Percentiles rank a stretch among this genome's conserved stretches.
Evolutionary conservation across 768 basidiomycete species (phyloP).

Genomic region (Boletus reticuloceps): DNA sequence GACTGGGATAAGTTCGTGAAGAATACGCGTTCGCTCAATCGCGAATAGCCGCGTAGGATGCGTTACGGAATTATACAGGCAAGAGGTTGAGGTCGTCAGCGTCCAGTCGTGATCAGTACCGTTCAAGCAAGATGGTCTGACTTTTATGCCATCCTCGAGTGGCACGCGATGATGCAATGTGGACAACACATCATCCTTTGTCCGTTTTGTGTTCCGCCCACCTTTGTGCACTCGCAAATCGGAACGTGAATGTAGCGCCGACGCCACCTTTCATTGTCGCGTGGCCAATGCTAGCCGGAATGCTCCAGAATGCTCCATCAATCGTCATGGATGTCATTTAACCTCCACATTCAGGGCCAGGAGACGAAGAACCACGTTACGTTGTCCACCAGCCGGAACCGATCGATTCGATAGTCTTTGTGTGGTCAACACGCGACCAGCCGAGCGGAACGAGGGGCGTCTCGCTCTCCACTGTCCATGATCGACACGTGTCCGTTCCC

Average conservation of each 20-base stretch:
- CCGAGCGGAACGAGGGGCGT: too few relatives aligned
- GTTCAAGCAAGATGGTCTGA: neutral
- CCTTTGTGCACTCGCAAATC: slow-evolving; percentile 15
- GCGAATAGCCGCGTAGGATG: neutral
- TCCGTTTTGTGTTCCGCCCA: neutral
- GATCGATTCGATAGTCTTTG: neutral
- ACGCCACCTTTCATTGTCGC: slow-evolving; percentile 7
- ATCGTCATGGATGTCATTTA: neutral
- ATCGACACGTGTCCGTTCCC: too few relatives aligned
- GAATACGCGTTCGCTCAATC: neutral
- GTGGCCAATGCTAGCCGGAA: neutral
- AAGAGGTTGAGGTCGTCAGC: neutral
- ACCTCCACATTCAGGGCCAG: neutral
- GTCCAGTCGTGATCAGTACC: neutral
- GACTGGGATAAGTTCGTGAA: neutral
- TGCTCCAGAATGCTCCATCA: neutral
- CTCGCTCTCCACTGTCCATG: too few relatives aligned
- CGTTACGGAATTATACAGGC: neutral
- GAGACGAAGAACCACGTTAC: neutral
- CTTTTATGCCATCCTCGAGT: slow-evolving; percentile 9
- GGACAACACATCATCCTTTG: slow-evolving; percentile 10
- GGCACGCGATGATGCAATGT: neutral
- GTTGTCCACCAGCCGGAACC: too few relatives aligned
- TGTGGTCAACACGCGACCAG: too few relatives aligned
- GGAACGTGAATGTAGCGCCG: neutral